Conservation (phyloP, 805 yeast genomes). For the Metschnikowia proteae region DNA sequence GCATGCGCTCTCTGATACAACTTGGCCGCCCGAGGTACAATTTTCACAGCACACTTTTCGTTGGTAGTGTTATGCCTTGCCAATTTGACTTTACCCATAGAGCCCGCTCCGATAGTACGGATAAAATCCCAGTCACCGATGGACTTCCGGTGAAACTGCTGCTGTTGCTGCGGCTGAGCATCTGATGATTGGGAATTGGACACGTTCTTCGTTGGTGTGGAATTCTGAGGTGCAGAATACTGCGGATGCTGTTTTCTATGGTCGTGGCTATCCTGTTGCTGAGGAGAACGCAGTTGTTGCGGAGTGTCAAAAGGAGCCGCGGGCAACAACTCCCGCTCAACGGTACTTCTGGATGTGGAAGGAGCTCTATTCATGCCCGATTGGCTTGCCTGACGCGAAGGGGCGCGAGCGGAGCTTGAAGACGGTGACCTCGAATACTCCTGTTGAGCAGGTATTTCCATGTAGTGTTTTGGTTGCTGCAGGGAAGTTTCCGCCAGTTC, state of each 20-base stretch:
- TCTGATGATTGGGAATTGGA: neutral
- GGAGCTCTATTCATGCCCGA: constrained; percentile 2
- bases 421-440: neutral
- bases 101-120: constrained; percentile 95
- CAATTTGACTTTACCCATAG: constrained; percentile 97
- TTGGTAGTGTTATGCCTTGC: constrained; percentile 81
- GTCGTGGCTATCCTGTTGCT: neutral
- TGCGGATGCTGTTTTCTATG: neutral
- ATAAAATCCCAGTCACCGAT: constrained; percentile 97
- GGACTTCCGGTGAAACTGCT: constrained; percentile 73
- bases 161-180: constrained; percentile 21
- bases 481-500: constrained; percentile 5
- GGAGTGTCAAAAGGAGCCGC: constrained; percentile 11
- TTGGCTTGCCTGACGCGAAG: constrained; percentile 2
- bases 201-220: neutral
- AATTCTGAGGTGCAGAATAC: neutral
- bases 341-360: neutral
- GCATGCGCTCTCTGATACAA: constrained; percentile 69
- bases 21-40: constrained; percentile 85
- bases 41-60: constrained; percentile 87
- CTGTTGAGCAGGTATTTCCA: neutral
- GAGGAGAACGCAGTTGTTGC: neutral
- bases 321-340: constrained; percentile 14
- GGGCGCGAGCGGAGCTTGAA: constrained; percentile 3
- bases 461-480: constrained; percentile 3